phyloP scores from a whole-genome alignment of 345 rosid genomes.

The Brassica cretica region DNA sequence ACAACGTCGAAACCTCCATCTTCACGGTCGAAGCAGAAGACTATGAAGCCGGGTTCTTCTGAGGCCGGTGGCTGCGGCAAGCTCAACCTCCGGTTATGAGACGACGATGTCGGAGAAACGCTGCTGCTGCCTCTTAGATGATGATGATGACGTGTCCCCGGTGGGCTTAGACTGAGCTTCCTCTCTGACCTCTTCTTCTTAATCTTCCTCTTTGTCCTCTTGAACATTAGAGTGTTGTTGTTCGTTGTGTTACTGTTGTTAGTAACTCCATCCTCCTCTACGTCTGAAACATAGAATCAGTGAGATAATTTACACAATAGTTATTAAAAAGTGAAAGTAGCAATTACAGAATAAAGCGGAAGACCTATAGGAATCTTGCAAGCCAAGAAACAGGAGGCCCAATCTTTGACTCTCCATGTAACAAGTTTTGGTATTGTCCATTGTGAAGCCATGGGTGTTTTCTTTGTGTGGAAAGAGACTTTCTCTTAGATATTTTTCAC shows the following conservation, averaged over 20 bases:
- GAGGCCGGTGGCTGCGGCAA: constrained; percentile 35
- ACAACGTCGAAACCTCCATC: constrained; percentile 66
- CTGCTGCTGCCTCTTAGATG: constrained; percentile 31
- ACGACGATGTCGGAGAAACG: constrained; percentile 34
- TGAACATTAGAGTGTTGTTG: constrained; percentile 27
- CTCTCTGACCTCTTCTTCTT: constrained; percentile 35
- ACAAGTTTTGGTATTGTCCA: constrained; percentile 54
- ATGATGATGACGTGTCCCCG: constrained; percentile 39
- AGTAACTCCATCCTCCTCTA: constrained; percentile 40
- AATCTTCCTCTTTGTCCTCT: constrained; percentile 33
- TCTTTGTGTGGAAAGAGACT: not conserved
- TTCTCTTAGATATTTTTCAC: not conserved
- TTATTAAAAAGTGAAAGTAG: not conserved
- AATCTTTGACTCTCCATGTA: constrained; percentile 60
- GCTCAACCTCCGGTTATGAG: constrained; percentile 31
- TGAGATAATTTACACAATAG: not conserved
- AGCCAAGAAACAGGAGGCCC: constrained; percentile 67
- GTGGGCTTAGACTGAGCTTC: constrained; percentile 34
- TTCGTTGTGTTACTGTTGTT: constrained; percentile 24
- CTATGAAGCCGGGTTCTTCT: constrained; percentile 62
- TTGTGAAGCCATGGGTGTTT: constrained; percentile 44
- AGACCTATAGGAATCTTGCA: constrained; percentile 56
- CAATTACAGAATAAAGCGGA: not conserved
- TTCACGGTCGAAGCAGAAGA: constrained; percentile 58
- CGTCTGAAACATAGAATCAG: constrained; percentile 26